A percentile compares a stretch with the other conserved stretches of the same genome.
Evolutionary conservation across 352 stramenopile species (phyloP).

Genomic region (Phytophthora brassicae): DNA sequence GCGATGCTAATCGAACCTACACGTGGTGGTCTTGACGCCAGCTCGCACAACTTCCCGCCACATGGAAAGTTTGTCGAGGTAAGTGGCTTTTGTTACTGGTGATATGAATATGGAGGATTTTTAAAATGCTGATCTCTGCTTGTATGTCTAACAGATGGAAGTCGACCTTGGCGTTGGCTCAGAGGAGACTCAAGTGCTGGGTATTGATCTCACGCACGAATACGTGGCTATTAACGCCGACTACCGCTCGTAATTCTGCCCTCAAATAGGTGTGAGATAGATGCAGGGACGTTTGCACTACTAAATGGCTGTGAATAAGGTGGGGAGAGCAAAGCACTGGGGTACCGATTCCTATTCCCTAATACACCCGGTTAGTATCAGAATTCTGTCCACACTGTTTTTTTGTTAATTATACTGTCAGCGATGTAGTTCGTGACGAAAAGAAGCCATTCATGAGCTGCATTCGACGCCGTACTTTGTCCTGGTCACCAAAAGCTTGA

Average conservation of each 20-base stretch:
- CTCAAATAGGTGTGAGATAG: too few relatives aligned
- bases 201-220: constrained; percentile 97
- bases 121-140: neutral
- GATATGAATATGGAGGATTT: neutral
- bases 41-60: constrained; percentile 90
- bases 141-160: constrained; percentile 66
- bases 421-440: constrained; percentile 28
- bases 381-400: constrained; percentile 1
- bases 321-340: constrained; percentile 6
- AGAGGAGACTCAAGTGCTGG: constrained; percentile 89
- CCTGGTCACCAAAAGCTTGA: constrained; percentile 47
- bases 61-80: constrained; percentile 96
- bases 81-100: constrained; percentile 5
- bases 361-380: constrained; percentile 15
- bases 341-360: constrained; percentile 10
- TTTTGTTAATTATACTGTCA: constrained; percentile 7
- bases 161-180: constrained; percentile 92
- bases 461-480: constrained; percentile 64
- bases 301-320: constrained; percentile 12
- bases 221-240: constrained; percentile 99
- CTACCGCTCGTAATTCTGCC: constrained; percentile 94
- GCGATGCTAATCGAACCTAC: constrained; percentile 89
- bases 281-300: constrained; percentile 1
- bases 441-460: constrained; percentile 72
- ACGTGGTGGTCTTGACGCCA: constrained; percentile 72